Conservation (phyloP, 352 stramenopile species). For the Nothophytophthora sp. region DNA sequence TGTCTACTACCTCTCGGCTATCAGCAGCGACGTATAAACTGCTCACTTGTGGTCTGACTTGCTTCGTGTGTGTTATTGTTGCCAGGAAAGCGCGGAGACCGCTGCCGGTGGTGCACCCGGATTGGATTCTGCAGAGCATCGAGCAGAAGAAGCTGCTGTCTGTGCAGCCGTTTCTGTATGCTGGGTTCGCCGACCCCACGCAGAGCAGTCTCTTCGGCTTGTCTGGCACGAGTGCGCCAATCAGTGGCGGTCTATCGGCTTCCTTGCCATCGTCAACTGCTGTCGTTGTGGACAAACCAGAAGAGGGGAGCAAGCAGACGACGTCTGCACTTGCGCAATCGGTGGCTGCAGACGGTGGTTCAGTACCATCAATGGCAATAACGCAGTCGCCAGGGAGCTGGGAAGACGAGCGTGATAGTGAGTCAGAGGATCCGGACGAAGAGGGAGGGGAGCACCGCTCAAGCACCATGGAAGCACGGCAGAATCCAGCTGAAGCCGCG, state of each 20-base stretch:
- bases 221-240: neutral
- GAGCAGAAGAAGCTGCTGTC: conserved; percentile 67
- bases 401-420: neutral
- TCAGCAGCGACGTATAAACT: conserved; percentile 15
- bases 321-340: too few species aligned
- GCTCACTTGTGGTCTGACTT: neutral
- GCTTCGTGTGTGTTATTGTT: neutral
- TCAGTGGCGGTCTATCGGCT: neutral
- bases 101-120: conserved; percentile 81
- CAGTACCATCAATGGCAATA: neutral
- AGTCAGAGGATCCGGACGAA: neutral
- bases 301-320: too few species aligned
- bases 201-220: conserved; percentile 45
- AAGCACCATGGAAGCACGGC: too few species aligned
- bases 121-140: conserved; percentile 94
- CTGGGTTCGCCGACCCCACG: conserved; percentile 77
- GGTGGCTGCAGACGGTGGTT: too few species aligned
- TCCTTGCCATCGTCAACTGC: neutral
- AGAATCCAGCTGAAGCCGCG: too few species aligned
- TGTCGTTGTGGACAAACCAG: too few species aligned
- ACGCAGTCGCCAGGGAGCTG: neutral
- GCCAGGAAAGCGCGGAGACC: conserved; percentile 55
- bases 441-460: too few species aligned
- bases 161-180: conserved; percentile 82
- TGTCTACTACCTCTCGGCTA: conserved; percentile 19